Percentiles rank a stretch among this genome's conserved stretches.
Evolutionary conservation across 306 rosid species (phyloP).

Genomic region (Gastrolobium villosum): DNA sequence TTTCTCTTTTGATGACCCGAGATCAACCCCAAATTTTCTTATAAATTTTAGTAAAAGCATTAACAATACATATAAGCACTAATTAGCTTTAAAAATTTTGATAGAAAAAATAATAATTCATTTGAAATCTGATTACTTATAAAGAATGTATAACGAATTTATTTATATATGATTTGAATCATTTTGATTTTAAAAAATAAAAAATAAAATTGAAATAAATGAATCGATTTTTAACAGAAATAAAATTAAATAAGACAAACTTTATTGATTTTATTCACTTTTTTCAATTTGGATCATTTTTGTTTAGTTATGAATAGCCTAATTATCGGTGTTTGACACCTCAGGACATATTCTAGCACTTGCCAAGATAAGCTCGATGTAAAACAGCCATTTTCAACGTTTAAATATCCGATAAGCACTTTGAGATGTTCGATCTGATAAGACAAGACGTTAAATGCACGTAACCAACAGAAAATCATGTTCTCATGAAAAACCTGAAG

Average conservation of each 20-base stretch:
- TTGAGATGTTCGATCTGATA: background rate
- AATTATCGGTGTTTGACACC: slow-evolving; percentile 33
- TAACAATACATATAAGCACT: no score
- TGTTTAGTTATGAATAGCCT: background rate
- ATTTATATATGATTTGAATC: no score
- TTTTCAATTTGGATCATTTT: background rate
- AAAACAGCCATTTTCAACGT: background rate
- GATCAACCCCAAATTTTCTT: no score
- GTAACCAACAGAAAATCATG: background rate
- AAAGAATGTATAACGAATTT: no score
- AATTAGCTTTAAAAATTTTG: no score
- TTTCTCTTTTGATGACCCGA: no score
- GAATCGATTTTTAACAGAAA: background rate
- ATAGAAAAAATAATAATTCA: no score
- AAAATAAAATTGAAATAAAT: no score
- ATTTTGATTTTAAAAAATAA: no score
- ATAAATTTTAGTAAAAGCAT: no score
- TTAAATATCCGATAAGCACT: background rate
- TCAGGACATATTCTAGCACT: background rate
- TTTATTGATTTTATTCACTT: background rate
- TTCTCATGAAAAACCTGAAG: background rate
- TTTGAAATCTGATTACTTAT: no score
- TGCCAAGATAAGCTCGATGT: slow-evolving; percentile 5
- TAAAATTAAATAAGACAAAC: background rate
- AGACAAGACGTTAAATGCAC: background rate